Conservation (phyloP, 2,329 filamentous ascomycete species). For the Emericellopsis atlantica region DNA sequence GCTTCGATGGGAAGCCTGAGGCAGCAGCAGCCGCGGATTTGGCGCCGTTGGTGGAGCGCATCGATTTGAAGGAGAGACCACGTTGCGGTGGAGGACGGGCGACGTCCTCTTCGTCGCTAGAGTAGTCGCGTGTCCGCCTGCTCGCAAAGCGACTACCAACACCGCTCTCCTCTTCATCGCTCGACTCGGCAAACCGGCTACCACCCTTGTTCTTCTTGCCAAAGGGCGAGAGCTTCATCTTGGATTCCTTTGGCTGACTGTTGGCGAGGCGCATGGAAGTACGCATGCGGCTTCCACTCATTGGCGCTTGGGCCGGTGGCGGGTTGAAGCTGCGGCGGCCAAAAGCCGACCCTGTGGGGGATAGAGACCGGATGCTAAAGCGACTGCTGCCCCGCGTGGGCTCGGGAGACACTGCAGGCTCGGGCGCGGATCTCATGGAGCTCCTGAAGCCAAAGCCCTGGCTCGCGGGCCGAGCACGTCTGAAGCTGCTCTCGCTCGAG, state of each 20-base stretch:
- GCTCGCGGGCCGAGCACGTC: constrained; percentile 39
- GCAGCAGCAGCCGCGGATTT: constrained; percentile 19
- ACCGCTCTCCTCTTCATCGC: constrained; percentile 41
- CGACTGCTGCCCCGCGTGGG: constrained; percentile 31
- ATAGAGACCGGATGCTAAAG: constrained; percentile 59
- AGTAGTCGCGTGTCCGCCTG: constrained; percentile 14
- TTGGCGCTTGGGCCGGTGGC: constrained; percentile 18
- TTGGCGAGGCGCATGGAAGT: constrained; percentile 24
- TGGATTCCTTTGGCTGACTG: constrained; percentile 23
- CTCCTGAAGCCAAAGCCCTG: constrained; percentile 51
- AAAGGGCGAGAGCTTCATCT: constrained; percentile 26
- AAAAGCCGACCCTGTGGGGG: constrained; percentile 47
- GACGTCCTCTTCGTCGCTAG: constrained; percentile 46
- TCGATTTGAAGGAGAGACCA: constrained; percentile 20
- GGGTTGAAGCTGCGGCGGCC: constrained; percentile 23
- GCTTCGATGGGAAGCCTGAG: constrained; percentile 16
- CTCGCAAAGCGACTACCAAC: constrained; percentile 51
- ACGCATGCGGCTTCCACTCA: constrained; percentile 23
- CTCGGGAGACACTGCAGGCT: constrained; percentile 10
- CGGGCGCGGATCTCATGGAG: constrained; percentile 49
- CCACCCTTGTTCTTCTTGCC: constrained; percentile 23
- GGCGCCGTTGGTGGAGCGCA: constrained; percentile 14
- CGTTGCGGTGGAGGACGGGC: constrained; percentile 8
- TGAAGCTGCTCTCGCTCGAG: constrained; percentile 74
- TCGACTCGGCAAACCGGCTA: constrained; percentile 49